Evolutionary conservation across 169 alveolate species (phyloP).

Genomic region (Plasmodium relictum): DNA sequence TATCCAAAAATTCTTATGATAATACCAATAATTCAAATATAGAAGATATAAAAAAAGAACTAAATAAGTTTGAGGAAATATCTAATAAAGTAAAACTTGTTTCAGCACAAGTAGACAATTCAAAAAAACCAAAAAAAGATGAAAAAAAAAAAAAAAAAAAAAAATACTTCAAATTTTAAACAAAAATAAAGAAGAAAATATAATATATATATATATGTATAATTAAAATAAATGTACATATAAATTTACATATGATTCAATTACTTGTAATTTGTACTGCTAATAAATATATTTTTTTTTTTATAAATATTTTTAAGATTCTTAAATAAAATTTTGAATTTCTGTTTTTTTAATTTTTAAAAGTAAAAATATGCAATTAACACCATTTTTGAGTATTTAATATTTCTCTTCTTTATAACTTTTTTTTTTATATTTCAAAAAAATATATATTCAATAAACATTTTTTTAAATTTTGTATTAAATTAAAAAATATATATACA

Average conservation of each 20-base stretch:
- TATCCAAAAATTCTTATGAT: slow-evolving; percentile 10
- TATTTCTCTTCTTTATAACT: background rate
- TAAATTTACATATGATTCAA: too few relatives aligned
- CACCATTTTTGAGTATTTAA: background rate
- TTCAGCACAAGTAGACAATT: slow-evolving; percentile 81
- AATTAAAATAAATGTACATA: background rate
- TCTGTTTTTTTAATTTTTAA: too few relatives aligned
- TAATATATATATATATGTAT: background rate
- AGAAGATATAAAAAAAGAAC: slow-evolving; percentile 49
- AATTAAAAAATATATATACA: too few relatives aligned
- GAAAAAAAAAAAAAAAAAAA: slow-evolving; percentile 83
- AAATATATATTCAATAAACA: background rate
- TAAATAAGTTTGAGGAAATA: slow-evolving; percentile 79
- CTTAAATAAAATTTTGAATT: too few relatives aligned
- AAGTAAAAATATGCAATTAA: background rate
- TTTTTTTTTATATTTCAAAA: background rate
- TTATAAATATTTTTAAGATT: background rate
- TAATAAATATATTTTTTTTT: background rate
- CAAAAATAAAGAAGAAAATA: background rate
- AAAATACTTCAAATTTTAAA: slow-evolving; percentile 83
- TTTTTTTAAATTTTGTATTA: background rate
- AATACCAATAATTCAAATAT: slow-evolving; percentile 15
- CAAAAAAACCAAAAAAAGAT: slow-evolving; percentile 70
- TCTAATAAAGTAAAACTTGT: slow-evolving; percentile 84
- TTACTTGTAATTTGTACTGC: slow-evolving; percentile 1